Conservation (phyloP, 139 green algal genomes). For the Pseudopediastrum boryanum region DNA sequence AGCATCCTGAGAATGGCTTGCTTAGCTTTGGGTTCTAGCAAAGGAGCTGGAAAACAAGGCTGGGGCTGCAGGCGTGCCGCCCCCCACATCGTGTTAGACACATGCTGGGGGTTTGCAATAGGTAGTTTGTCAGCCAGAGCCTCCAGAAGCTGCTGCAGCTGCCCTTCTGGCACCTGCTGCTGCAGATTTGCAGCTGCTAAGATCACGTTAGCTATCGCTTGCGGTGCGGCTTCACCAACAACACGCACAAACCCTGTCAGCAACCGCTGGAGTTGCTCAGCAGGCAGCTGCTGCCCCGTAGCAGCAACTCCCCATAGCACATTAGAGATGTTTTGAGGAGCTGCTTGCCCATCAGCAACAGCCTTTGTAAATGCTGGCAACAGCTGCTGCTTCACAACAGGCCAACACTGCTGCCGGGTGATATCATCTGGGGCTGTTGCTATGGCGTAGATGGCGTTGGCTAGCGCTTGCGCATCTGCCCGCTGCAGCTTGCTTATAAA, state of each 20-base stretch:
- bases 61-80: neutral
- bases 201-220: too few relatives aligned
- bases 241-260: too few relatives aligned
- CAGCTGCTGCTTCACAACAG: conserved; percentile 12
- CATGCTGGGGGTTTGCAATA: neutral
- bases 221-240: too few relatives aligned
- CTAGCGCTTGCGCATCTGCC: too few relatives aligned
- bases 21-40: too few relatives aligned
- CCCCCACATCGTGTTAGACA: neutral
- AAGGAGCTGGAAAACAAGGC: neutral
- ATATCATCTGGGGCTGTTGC: too few relatives aligned
- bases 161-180: too few relatives aligned
- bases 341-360: neutral
- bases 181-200: too few relatives aligned
- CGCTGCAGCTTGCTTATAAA: too few relatives aligned
- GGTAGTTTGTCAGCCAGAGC: neutral
- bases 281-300: neutral
- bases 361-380: neutral
- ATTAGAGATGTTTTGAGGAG: neutral
- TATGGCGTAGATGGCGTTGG: too few relatives aligned
- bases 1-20: neutral
- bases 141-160: conserved; percentile 1
- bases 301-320: neutral
- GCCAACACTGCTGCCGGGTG: too few relatives aligned
- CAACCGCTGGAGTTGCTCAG: too few relatives aligned